Evolutionary conservation across 495 filamentous ascomycete genomes (phyloP).

Genomic region (Hypoxylon crocopeplum): DNA sequence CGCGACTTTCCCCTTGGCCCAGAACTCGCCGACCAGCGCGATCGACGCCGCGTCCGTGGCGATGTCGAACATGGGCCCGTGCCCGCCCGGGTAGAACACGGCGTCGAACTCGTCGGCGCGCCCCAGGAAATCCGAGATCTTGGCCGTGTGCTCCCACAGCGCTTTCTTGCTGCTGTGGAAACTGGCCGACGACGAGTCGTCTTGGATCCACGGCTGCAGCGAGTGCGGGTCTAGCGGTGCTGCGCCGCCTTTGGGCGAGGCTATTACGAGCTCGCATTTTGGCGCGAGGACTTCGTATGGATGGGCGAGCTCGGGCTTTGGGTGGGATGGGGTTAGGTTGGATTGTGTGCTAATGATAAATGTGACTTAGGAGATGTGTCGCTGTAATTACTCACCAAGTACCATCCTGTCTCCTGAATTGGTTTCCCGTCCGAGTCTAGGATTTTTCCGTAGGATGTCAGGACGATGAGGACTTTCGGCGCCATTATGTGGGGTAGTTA

Average conservation of each 20-base stretch:
- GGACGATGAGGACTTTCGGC: constrained; percentile 64
- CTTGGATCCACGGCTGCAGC: constrained; percentile 59
- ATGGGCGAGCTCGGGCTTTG: constrained; percentile 67
- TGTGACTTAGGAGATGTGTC: constrained; percentile 54
- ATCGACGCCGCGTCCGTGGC: constrained; percentile 52
- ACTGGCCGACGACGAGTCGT: constrained; percentile 45
- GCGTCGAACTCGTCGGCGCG: constrained; percentile 63
- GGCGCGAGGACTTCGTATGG: constrained; percentile 60
- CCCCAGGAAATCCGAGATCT: constrained; percentile 53
- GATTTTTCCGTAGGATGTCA: constrained; percentile 59
- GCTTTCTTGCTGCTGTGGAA: constrained; percentile 58
- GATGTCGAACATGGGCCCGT: constrained; percentile 70
- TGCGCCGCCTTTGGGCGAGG: constrained; percentile 65
- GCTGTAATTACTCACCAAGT: constrained; percentile 55
- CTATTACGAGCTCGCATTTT: constrained; percentile 58
- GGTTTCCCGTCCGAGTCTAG: constrained; percentile 48
- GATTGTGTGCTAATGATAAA: neutral
- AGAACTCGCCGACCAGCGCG: constrained; percentile 60
- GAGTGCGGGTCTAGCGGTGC: constrained; percentile 65
- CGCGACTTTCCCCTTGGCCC: constrained; percentile 59
- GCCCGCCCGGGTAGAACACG: constrained; percentile 68
- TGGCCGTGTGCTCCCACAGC: constrained; percentile 64
- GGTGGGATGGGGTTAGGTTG: neutral
- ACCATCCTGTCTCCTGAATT: constrained; percentile 8
- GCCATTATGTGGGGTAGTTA: too few species aligned